These are phyloP conservation scores for Pyrenochaeta sp. DNA, from an alignment of 2,329 filamentous ascomycete species.

Conservation along the genomic window DNA sequence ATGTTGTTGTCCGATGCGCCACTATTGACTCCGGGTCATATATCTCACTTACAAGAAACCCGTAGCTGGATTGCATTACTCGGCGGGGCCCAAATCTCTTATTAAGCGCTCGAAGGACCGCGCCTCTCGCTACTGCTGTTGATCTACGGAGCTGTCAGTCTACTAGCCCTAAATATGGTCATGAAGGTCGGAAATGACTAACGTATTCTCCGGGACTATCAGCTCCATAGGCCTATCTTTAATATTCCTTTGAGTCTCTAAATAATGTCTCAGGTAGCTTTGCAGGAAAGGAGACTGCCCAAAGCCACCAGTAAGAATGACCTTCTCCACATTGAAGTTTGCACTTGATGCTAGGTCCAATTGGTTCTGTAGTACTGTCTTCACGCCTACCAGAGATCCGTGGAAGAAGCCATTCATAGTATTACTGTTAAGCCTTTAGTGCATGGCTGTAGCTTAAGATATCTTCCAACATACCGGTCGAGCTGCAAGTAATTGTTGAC, in stretches of 20 bases:
- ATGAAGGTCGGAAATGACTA: neutral
- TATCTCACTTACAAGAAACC: slow-evolving; percentile 21
- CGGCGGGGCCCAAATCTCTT: slow-evolving; percentile 37
- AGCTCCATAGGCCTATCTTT: neutral
- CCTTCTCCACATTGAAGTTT: slow-evolving; percentile 29
- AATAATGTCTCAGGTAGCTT: slow-evolving; percentile 20
- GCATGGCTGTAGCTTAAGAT: neutral
- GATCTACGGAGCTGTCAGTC: slow-evolving; percentile 15
- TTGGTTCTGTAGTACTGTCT: slow-evolving; percentile 25
- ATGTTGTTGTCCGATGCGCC: slow-evolving; percentile 2
- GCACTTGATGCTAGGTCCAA: slow-evolving; percentile 33
- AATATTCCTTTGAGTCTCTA: neutral
- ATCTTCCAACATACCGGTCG: neutral
- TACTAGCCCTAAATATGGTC: too few relatives aligned
- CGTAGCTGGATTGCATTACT: slow-evolving; percentile 40
- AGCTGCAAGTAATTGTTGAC: neutral
- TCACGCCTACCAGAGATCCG: slow-evolving; percentile 16
- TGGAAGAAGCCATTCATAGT: slow-evolving; percentile 15
- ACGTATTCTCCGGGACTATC: neutral
- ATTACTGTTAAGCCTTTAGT: neutral
- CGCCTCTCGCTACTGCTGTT: slow-evolving; percentile 41
- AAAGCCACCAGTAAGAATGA: slow-evolving; percentile 46
- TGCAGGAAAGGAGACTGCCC: slow-evolving; percentile 36
- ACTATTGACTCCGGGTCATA: slow-evolving; percentile 1
- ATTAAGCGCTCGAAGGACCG: slow-evolving; percentile 40